Conservation (phyloP, 208 protist species). For the Baffinella frigidus region DNA sequence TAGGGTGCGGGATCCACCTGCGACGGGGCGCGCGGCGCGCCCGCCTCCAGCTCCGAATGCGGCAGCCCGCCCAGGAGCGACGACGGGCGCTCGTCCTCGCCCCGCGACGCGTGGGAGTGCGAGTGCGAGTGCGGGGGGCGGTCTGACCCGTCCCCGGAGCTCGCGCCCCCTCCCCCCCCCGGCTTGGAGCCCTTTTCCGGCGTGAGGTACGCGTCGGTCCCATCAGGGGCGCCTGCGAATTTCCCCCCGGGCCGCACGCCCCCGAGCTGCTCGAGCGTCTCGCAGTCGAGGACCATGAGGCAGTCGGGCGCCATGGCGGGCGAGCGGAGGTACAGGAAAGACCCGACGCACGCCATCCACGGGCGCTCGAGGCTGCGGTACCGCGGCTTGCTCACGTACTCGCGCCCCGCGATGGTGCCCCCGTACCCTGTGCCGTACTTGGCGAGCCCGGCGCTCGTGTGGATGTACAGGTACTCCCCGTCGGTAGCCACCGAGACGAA, state of each 20-base stretch:
- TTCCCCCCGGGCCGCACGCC: background rate
- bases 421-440: constrained; percentile 35
- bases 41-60: too few species aligned
- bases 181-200: constrained; percentile 28
- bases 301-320: constrained; percentile 14
- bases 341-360: constrained; percentile 45
- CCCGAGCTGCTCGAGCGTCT: constrained; percentile 11
- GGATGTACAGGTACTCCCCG: constrained; percentile 2
- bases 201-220: background rate
- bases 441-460: background rate
- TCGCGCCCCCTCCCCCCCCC: background rate
- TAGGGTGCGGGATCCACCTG: too few species aligned
- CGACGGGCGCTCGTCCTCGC: too few species aligned
- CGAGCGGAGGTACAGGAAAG: constrained; percentile 21
- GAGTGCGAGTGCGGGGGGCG: too few species aligned
- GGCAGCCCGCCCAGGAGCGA: too few species aligned
- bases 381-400: background rate
- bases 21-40: too few species aligned
- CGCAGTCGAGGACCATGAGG: constrained; percentile 16
- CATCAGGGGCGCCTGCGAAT: background rate
- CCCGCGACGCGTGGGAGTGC: too few species aligned
- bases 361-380: background rate
- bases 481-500: constrained; percentile 49
- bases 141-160: background rate
- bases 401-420: background rate